phyloP scores from a whole-genome alignment of 345 rosid genomes.

The Cardamine occulta region DNA sequence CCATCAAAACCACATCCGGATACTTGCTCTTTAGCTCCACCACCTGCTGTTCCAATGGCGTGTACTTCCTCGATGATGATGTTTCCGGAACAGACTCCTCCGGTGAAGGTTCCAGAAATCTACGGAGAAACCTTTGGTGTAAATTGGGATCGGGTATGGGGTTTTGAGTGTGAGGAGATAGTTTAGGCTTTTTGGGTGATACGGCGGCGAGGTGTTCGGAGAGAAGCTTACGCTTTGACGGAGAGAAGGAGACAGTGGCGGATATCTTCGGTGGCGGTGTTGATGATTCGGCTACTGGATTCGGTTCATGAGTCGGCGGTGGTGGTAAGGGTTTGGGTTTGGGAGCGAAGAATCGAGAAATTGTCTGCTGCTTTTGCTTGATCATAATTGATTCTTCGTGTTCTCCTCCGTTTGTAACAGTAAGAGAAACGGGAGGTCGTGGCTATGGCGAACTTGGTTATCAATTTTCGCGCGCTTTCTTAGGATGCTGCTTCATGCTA shows the following conservation, averaged over 20 bases:
- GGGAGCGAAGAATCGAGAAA: constrained; percentile 90
- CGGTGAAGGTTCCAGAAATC: constrained; percentile 35
- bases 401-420: not conserved
- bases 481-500: not conserved
- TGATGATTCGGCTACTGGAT: constrained; percentile 36
- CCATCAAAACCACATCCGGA: constrained; percentile 83
- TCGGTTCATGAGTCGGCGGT: constrained; percentile 33
- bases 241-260: constrained; percentile 72
- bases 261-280: constrained; percentile 58
- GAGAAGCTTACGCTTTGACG: constrained; percentile 73
- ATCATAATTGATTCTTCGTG: constrained; percentile 52
- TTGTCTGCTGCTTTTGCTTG: constrained; percentile 77
- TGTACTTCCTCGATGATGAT: constrained; percentile 53
- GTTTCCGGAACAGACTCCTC: constrained; percentile 19
- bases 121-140: constrained; percentile 57
- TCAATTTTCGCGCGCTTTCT: constrained; percentile 42
- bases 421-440: constrained; percentile 19
- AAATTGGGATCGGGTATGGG: constrained; percentile 50
- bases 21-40: constrained; percentile 65
- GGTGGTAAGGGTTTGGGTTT: constrained; percentile 54
- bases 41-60: constrained; percentile 88
- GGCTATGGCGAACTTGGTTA: constrained; percentile 27
- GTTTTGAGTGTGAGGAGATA: constrained; percentile 59
- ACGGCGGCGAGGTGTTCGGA: constrained; percentile 52
- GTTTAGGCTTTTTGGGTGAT: constrained; percentile 56